Conservation (phyloP, 2,329 filamentous ascomycete genomes). For the Penicillium sumatraense region DNA sequence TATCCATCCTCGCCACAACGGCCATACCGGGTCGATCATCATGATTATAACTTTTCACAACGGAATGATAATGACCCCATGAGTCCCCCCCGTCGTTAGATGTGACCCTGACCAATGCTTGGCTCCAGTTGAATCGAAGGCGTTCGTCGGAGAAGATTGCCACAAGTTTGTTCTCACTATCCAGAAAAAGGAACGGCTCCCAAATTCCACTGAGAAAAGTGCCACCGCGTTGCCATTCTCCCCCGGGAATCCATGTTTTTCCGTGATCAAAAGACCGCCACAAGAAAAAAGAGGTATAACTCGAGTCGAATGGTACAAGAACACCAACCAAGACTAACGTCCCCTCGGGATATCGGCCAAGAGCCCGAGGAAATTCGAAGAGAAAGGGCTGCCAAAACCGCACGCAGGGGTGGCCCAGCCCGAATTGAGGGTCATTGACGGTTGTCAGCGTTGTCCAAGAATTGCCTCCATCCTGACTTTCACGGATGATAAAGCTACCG, state of each 20-base stretch:
- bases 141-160: not conserved
- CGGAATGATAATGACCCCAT: not conserved
- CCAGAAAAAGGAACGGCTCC: not conserved
- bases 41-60: not conserved
- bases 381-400: constrained; percentile 1
- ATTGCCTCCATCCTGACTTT: not conserved
- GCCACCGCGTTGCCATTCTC: not conserved
- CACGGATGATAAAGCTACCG: not conserved
- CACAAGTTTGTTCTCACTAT: not conserved
- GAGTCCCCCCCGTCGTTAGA: not conserved
- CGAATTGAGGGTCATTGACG: not conserved
- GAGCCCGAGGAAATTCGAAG: not conserved
- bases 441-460: not conserved
- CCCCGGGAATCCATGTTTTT: not conserved
- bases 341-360: not conserved
- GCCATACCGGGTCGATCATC: not conserved
- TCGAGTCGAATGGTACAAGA: not conserved
- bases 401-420: not conserved
- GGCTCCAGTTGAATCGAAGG: not conserved
- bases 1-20: not conserved
- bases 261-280: not conserved
- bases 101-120: not conserved
- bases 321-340: not conserved
- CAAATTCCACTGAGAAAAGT: not conserved
- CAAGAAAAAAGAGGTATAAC: not conserved